These are phyloP conservation scores for Podospora didyma DNA, from an alignment of 495 filamentous ascomycete species.

Conservation along the genomic window DNA sequence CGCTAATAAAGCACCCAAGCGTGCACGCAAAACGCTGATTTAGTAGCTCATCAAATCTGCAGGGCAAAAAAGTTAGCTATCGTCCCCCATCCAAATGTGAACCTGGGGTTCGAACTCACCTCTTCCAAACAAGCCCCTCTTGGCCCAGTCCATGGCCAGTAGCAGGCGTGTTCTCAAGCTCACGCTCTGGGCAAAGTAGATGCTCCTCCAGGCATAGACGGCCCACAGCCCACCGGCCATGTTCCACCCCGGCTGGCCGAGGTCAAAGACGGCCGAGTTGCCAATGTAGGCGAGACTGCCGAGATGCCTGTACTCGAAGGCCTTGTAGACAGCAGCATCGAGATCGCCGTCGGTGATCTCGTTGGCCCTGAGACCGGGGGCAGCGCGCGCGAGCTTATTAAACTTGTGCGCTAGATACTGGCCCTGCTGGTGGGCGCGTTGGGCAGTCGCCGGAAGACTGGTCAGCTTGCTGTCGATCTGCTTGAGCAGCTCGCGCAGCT, in stretches of 20 bases:
- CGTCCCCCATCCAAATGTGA: not conserved
- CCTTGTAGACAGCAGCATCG: constrained; percentile 89
- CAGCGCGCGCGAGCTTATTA: constrained; percentile 79
- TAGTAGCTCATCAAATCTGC: constrained; percentile 68
- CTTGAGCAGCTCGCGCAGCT: constrained; percentile 79
- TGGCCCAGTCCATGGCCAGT: constrained; percentile 98
- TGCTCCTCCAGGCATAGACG: constrained; percentile 93
- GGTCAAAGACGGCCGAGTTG: constrained; percentile 92
- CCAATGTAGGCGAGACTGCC: constrained; percentile 94
- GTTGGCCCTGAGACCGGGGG: constrained; percentile 73
- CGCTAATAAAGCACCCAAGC: not conserved
- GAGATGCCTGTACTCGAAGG: constrained; percentile 91
- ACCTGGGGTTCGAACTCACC: constrained; percentile 53
- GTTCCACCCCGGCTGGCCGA: constrained; percentile 60
- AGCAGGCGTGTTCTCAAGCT: constrained; percentile 84
- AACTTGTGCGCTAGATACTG: constrained; percentile 91
- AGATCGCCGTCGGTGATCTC: constrained; percentile 83
- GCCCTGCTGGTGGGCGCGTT: constrained; percentile 95
- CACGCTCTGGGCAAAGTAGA: constrained; percentile 98
- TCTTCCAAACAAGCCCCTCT: constrained; percentile 91
- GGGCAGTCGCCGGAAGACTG: constrained; percentile 83
- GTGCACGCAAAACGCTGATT: not conserved
- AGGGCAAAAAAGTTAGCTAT: constrained; percentile 20
- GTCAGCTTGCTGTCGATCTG: constrained; percentile 92
- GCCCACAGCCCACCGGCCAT: constrained; percentile 84